These are phyloP conservation scores for Pholiota molesta DNA, from an alignment of 768 basidiomycete species.

Conservation along the genomic window DNA sequence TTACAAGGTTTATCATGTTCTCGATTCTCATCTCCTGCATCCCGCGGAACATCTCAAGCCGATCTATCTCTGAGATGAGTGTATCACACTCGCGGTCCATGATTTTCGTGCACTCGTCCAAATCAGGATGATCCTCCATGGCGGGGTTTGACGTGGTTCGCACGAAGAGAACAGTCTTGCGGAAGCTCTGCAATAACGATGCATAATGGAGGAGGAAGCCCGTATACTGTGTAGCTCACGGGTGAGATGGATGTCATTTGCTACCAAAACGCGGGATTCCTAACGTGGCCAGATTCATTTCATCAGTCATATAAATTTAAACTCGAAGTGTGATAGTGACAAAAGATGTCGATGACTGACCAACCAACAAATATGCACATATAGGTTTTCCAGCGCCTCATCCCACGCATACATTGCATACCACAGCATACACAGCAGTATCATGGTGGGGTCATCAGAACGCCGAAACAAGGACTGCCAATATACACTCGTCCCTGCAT, in stretches of 20 bases:
- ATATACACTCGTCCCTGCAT: constrained; percentile 45
- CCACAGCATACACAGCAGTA: constrained; percentile 56
- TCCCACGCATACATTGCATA: constrained; percentile 65
- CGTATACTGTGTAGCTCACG: constrained; percentile 55
- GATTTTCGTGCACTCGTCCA: constrained; percentile 27
- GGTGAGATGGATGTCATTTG: constrained; percentile 39
- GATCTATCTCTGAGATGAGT: constrained; percentile 51
- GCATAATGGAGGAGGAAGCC: constrained; percentile 58
- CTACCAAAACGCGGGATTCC: constrained; percentile 22
- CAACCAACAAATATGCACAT: constrained; percentile 48
- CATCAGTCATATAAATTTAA: not conserved
- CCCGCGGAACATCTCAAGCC: constrained; percentile 42
- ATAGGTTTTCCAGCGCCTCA: constrained; percentile 54
- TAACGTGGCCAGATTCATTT: constrained; percentile 1
- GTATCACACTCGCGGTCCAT: constrained; percentile 49
- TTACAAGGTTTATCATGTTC: constrained; percentile 51
- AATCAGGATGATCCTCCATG: constrained; percentile 37
- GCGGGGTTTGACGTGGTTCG: constrained; percentile 50
- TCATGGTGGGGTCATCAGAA: constrained; percentile 54
- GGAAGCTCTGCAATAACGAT: constrained; percentile 53
- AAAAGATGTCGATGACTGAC: constrained; percentile 33
- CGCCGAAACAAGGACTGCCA: constrained; percentile 42
- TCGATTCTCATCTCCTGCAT: constrained; percentile 49
- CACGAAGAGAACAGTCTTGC: constrained; percentile 50
- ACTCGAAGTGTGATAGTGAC: not conserved